Base-by-base conservation (phyloP, 148 eudicot species). In the Fagopyrum homotropicum region DNA sequence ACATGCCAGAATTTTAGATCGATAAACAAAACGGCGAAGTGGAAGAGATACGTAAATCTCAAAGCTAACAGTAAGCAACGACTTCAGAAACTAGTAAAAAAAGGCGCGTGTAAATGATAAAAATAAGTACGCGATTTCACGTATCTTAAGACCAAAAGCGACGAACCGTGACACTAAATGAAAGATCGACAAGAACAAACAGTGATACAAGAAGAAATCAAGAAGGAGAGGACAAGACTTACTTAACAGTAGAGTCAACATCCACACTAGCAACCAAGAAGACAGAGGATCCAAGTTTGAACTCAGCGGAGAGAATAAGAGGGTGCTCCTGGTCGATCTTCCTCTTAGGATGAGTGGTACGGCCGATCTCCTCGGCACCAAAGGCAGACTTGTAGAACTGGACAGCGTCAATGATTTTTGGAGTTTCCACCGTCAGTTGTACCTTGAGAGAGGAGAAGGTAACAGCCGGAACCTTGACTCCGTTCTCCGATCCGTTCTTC, bases 301-400 rank as follows among this genome's bases (percentile, higher is more conserved):
- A 85, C 43, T 90, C 90, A 70, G 95, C 93, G n/a, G 95, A 86
- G 79, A 89, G 82, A 35, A 93, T 75, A 5, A 85, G 84, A 12
- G 95, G 97, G 0, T 61, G 52, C 70, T 93, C 98, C 69, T 93
- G 97, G 4, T 93, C 98, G 48, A 93, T 94, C 81, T 93, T 93
- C 85, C 98, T 82, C 82, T 93, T 91, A 0, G 95, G 79, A n/a
- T 89, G 82, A 43, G 77, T 75, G 22, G 59, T 77, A n/a, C 97
- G 90, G 79, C 63, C 71, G 29, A 88, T 79, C 76, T 89, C 97
- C 79, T 88, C 96, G 4, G 90, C 97, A 4, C 89, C 98, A 17
- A 94, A 94, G n/a, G 97, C 97, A 0, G 86, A 45, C 83, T 87
- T 94, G 89, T 88, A 90, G 77, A 94, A 94, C 86, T 78, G 74